Base-by-base conservation (phyloP, 768 basidiomycete genomes). In the Rhizopogon salebrosus region DNA sequence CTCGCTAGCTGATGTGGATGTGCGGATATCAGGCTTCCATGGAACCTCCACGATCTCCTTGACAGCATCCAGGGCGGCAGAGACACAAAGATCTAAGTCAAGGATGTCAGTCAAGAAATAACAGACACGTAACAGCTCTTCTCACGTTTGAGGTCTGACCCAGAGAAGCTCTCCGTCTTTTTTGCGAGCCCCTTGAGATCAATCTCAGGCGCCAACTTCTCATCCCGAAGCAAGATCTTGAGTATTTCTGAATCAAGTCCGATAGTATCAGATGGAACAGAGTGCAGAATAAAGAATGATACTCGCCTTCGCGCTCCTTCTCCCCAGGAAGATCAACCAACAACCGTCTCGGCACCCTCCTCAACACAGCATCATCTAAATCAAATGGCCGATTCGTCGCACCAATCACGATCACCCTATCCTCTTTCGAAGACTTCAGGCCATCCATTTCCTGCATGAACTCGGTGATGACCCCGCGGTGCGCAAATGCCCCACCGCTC, bases 401-500 rank as follows among this genome's bases (percentile, higher is more conserved):
- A 37, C 95, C 94, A 48, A 98, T 92, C 45, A 98, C 85, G 52
- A 95, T 86, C 52, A 97, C 83, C 56, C 82, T 83, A 57, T 89
- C 83, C 50, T 92, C 88, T 57, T 79, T 80, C 26, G 84, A 85
- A 8, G 88, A 80, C 64, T 84, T 88, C 53, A 98, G 72, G 3
- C 94, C 94, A 61, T 98, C 94, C 93, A 98, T 95, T 66, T 95
- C 92, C 64, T 91, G 89, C 90, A 94, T 92, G 67, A 92, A 92
- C 67, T 94, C 89, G 9, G 91, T 93, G 64, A 91, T 87, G 48
- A 95, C 83, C 41, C 91, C 88, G 37, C 92, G 78, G 61, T 95
- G 92, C 5, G 92, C 91, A 61, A 88, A 79, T 11, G 83, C 83
- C 51, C 92, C 84, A 8, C 87, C 89, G 37, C 84, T 84, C 49